Conservation (phyloP, 257 asterid genomes). For the Fraxinus quadrangulata region DNA sequence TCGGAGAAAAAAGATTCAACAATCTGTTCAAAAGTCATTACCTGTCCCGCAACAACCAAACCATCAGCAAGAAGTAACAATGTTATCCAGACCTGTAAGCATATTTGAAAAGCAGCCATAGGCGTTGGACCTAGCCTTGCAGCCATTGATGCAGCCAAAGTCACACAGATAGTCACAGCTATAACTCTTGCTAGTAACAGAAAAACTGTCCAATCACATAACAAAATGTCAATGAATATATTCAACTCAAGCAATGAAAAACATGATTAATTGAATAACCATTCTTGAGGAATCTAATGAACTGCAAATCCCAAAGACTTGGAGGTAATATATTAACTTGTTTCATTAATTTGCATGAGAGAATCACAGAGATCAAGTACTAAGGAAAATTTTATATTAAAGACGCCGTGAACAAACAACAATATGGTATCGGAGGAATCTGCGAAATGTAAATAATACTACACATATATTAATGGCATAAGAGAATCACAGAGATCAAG, state of each 20-base stretch:
- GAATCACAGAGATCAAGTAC: constrained; percentile 68
- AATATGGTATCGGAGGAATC: not conserved
- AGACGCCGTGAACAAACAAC: too few relatives aligned
- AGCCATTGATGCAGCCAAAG: constrained; percentile 79
- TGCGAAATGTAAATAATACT: not conserved
- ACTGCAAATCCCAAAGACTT: constrained; percentile 49
- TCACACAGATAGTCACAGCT: constrained; percentile 80
- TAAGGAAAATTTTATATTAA: not conserved
- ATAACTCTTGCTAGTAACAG: constrained; percentile 68
- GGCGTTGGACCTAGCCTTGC: constrained; percentile 69
- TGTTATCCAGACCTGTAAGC: constrained; percentile 86
- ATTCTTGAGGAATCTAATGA: constrained; percentile 61
- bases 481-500: too few relatives aligned
- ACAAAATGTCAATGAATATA: not conserved
- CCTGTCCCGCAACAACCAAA: constrained; percentile 94
- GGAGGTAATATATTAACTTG: constrained; percentile 66
- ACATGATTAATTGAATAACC: constrained; percentile 39
- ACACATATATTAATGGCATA: not conserved
- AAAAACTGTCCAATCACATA: constrained; percentile 41
- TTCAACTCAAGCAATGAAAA: not conserved
- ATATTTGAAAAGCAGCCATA: constrained; percentile 91
- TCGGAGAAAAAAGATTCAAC: not conserved
- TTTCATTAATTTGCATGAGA: constrained; percentile 52
- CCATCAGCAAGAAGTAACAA: constrained; percentile 83
- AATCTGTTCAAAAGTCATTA: not conserved